Percentiles rank a stretch among this genome's conserved stretches.
These are phyloP conservation scores for Dentipellis sp. DNA, from an alignment of 768 basidiomycete species.

Conservation along the genomic window DNA sequence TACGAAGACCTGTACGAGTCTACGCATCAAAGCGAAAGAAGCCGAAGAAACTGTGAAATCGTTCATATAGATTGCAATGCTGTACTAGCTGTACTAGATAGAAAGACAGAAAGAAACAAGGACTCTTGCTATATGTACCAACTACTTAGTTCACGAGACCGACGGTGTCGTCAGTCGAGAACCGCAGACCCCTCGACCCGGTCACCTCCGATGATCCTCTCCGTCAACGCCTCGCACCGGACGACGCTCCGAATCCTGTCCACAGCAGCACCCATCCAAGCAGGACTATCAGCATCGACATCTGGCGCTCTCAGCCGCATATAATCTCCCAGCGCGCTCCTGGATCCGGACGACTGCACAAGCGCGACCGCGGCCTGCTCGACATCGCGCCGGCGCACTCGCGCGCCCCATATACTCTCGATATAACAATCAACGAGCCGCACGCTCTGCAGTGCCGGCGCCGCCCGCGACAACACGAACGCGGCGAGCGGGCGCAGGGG, in stretches of 20 bases:
- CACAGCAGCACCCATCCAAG: slow-evolving; percentile 10
- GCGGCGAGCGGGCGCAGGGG: slow-evolving; percentile 29
- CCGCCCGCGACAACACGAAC: slow-evolving; percentile 21
- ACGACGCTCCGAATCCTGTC: slow-evolving; percentile 31
- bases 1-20: no score
- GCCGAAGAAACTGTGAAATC: no score
- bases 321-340: neutral
- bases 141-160: no score
- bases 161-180: no score
- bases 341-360: neutral
- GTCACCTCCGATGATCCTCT: slow-evolving; percentile 46
- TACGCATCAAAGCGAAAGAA: no score
- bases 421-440: slow-evolving; percentile 44
- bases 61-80: no score
- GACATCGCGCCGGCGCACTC: slow-evolving; percentile 40
- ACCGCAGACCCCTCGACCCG: slow-evolving; percentile 23
- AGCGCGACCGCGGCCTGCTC: slow-evolving; percentile 25
- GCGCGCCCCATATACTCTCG: slow-evolving; percentile 50
- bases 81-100: no score
- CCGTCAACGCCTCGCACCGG: slow-evolving; percentile 41
- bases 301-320: neutral
- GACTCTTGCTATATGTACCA: no score
- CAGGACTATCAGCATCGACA: neutral
- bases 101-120: no score
- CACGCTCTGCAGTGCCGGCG: slow-evolving; percentile 22